These are phyloP conservation scores for Ceriops zippeliana DNA, from an alignment of 345 rosid species.

Conservation along the genomic window DNA sequence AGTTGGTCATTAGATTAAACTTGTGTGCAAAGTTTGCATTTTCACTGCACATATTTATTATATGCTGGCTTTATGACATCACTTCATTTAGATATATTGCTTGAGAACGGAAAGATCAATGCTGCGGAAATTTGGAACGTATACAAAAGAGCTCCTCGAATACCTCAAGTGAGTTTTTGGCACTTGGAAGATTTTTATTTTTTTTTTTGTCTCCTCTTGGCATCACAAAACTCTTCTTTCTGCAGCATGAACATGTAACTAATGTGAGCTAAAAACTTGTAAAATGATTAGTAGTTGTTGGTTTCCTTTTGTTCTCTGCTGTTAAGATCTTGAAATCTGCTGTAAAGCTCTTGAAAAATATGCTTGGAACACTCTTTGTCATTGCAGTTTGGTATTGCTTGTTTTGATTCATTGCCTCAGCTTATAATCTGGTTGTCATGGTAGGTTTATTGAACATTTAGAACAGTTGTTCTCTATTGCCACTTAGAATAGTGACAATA, in stretches of 20 bases:
- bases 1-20: slow-evolving; percentile 2
- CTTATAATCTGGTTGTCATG: background rate
- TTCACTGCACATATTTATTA: slow-evolving; percentile 3
- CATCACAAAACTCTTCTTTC: background rate
- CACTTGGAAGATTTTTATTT: slow-evolving; percentile 4
- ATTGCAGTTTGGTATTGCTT: background rate
- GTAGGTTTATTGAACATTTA: background rate
- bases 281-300: too few relatives aligned
- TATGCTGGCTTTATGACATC: slow-evolving; percentile 8
- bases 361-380: too few relatives aligned
- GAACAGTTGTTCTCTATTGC: too few relatives aligned
- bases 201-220: background rate
- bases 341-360: too few relatives aligned
- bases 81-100: slow-evolving; percentile 59
- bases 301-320: too few relatives aligned
- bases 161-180: slow-evolving; percentile 60
- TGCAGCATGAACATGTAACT: too few relatives aligned
- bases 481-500: too few relatives aligned
- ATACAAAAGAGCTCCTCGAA: slow-evolving; percentile 61
- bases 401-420: background rate
- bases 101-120: slow-evolving; percentile 69
- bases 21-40: background rate
- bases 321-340: too few relatives aligned
- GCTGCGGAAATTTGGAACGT: slow-evolving; percentile 83
- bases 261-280: too few relatives aligned